A percentile compares a stretch with the other conserved stretches of the same genome.
These are phyloP conservation scores for Hippophae rhamnoides DNA, from an alignment of 306 rosid genomes.

Conservation along the genomic window DNA sequence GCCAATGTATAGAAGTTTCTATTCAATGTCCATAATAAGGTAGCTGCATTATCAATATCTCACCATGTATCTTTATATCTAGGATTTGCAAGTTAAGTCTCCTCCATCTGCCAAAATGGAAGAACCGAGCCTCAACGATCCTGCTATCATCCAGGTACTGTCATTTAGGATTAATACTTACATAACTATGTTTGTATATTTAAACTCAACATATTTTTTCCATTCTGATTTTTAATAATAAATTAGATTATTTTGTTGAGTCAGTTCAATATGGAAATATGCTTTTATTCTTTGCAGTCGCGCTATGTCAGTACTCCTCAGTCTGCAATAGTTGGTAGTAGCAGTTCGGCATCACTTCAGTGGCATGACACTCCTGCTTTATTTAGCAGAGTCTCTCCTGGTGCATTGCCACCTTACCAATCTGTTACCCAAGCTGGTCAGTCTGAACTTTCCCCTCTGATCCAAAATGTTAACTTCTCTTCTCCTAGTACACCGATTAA, in stretches of 20 bases:
- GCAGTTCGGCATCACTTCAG: constrained; percentile 33
- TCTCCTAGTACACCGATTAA: constrained; percentile 27
- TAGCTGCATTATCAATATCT: not conserved
- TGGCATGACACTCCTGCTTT: constrained; percentile 41
- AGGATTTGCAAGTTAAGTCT: constrained; percentile 70
- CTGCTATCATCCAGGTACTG: constrained; percentile 61
- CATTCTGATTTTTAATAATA: not conserved
- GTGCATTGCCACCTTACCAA: constrained; percentile 36
- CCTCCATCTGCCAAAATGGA: constrained; percentile 28
- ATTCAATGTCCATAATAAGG: not conserved
- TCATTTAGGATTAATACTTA: not conserved
- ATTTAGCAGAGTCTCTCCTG: constrained; percentile 24
- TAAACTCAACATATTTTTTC: not conserved
- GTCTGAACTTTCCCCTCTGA: constrained; percentile 22
- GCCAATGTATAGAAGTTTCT: too few species aligned
- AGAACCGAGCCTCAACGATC: constrained; percentile 38
- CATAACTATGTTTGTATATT: not conserved
- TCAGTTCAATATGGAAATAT: not conserved
- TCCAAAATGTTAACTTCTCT: constrained; percentile 27
- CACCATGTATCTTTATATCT: constrained; percentile 4
- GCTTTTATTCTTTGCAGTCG: constrained; percentile 27
- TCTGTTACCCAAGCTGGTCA: constrained; percentile 20
- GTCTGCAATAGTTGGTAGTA: constrained; percentile 22
- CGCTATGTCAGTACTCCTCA: constrained; percentile 26
- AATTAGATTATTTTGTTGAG: constrained; percentile 1